These are phyloP conservation scores for Saccharomyces kudriavzevii DNA, from an alignment of 805 yeast genomes.

Conservation along the genomic window DNA sequence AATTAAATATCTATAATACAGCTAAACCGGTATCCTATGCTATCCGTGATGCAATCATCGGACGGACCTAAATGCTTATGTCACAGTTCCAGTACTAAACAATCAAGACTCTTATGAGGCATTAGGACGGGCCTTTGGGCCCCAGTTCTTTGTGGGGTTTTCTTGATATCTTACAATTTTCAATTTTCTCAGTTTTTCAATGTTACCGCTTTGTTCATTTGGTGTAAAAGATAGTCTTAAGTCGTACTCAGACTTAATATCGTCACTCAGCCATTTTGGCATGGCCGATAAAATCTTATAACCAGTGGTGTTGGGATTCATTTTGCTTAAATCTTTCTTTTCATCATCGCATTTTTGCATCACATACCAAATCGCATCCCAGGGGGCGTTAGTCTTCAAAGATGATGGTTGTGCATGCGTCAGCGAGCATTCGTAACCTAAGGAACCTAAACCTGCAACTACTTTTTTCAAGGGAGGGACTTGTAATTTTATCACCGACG, in stretches of 20 bases:
- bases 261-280: slow-evolving; percentile 14
- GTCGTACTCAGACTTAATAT: slow-evolving; percentile 5
- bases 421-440: slow-evolving; percentile 73
- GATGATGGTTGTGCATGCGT: slow-evolving; percentile 86
- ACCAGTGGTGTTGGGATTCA: slow-evolving; percentile 49
- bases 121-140: slow-evolving; percentile 79
- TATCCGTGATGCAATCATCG: neutral
- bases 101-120: slow-evolving; percentile 1
- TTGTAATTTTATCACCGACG: slow-evolving; percentile 70
- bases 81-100: neutral
- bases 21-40: neutral
- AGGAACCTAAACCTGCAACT: slow-evolving; percentile 73
- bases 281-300: slow-evolving; percentile 43
- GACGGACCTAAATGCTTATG: neutral
- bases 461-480: slow-evolving; percentile 71
- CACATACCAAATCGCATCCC: slow-evolving; percentile 68
- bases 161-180: slow-evolving; percentile 84
- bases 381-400: slow-evolving; percentile 85
- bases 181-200: slow-evolving; percentile 58
- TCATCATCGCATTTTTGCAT: slow-evolving; percentile 51
- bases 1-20: neutral
- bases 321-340: slow-evolving; percentile 34
- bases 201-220: slow-evolving; percentile 47
- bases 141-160: slow-evolving; percentile 94
- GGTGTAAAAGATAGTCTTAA: slow-evolving; percentile 45